Conservation (phyloP, 495 filamentous ascomycete genomes). For the Recurvomyces mirabilis region DNA sequence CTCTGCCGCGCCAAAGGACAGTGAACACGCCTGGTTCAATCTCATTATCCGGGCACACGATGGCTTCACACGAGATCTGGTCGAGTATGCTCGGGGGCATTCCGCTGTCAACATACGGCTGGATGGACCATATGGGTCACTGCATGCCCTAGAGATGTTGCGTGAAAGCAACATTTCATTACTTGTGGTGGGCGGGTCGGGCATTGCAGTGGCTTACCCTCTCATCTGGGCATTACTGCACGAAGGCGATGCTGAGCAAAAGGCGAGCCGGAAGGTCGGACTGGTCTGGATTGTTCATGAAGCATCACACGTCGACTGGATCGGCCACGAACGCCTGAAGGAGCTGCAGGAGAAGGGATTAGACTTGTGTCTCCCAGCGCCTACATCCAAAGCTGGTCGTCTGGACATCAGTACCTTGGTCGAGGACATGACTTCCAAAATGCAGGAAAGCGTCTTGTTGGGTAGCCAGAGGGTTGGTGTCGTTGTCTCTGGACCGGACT, state of each 20-base stretch:
- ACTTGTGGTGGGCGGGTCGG: conserved; percentile 50
- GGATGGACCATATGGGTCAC: conserved; percentile 51
- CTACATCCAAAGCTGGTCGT: conserved; percentile 40
- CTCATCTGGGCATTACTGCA: conserved; percentile 33
- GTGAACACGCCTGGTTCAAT: conserved; percentile 33
- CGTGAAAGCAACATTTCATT: conserved; percentile 35
- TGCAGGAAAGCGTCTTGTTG: conserved; percentile 20
- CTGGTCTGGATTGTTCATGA: conserved; percentile 50
- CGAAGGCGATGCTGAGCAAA: neutral
- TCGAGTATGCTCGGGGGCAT: conserved; percentile 37
- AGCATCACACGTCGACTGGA: conserved; percentile 39
- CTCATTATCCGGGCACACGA: conserved; percentile 47
- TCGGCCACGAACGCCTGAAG: conserved; percentile 35
- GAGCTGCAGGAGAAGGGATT: conserved; percentile 37
- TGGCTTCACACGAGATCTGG: conserved; percentile 46
- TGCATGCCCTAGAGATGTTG: conserved; percentile 34
- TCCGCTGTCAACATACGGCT: conserved; percentile 29
- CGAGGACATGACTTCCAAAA: conserved; percentile 31
- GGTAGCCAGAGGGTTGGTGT: conserved; percentile 33
- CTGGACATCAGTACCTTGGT: conserved; percentile 38
- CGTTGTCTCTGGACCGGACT: conserved; percentile 45
- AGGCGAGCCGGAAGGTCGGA: conserved; percentile 30
- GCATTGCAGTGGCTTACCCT: conserved; percentile 49
- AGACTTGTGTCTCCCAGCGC: conserved; percentile 39
- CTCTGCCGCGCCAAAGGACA: conserved; percentile 32